These are phyloP conservation scores for Halophytophthora polymorphica DNA, from an alignment of 352 stramenopile genomes.

Conservation along the genomic window DNA sequence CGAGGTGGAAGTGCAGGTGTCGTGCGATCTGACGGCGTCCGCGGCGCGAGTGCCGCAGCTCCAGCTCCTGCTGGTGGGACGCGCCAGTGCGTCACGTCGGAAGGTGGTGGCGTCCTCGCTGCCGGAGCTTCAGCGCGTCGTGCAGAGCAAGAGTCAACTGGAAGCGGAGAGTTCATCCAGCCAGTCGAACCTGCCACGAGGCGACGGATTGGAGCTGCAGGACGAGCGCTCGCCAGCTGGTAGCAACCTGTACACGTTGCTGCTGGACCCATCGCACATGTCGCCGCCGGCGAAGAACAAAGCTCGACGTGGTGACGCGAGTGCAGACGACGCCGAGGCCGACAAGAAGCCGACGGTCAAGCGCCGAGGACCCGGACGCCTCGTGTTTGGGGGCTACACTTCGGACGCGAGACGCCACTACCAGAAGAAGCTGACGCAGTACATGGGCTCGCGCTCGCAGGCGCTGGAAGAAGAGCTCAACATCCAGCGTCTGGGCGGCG, in stretches of 20 bases:
- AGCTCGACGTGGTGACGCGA: slow-evolving; percentile 9
- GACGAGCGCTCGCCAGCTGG: slow-evolving; percentile 2
- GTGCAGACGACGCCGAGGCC: slow-evolving; percentile 15
- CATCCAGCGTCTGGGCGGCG: slow-evolving; percentile 43
- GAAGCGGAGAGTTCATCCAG: slow-evolving; percentile 7
- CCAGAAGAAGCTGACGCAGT: slow-evolving; percentile 74
- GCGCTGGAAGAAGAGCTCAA: slow-evolving; percentile 70
- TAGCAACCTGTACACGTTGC: slow-evolving; percentile 38
- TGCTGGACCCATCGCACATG: slow-evolving; percentile 23
- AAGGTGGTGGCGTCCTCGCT: slow-evolving; percentile 39
- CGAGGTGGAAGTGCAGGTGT: slow-evolving; percentile 77
- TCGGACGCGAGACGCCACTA: slow-evolving; percentile 59
- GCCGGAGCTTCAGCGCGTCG: slow-evolving; percentile 61
- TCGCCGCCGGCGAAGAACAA: slow-evolving; percentile 32
- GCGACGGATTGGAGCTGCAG: not conserved
- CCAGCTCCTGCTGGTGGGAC: slow-evolving; percentile 64
- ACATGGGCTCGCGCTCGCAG: slow-evolving; percentile 63
- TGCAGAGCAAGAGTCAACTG: slow-evolving; percentile 44
- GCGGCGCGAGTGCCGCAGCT: slow-evolving; percentile 74
- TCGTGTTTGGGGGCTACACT: slow-evolving; percentile 75
- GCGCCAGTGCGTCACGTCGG: slow-evolving; percentile 31
- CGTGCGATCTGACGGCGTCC: slow-evolving; percentile 66
- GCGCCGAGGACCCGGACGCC: slow-evolving; percentile 44
- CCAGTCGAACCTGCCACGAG: not conserved
- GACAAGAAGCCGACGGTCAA: slow-evolving; percentile 25